Base-by-base conservation (phyloP, 768 basidiomycete species). In the Strobilomyces confusus region DNA sequence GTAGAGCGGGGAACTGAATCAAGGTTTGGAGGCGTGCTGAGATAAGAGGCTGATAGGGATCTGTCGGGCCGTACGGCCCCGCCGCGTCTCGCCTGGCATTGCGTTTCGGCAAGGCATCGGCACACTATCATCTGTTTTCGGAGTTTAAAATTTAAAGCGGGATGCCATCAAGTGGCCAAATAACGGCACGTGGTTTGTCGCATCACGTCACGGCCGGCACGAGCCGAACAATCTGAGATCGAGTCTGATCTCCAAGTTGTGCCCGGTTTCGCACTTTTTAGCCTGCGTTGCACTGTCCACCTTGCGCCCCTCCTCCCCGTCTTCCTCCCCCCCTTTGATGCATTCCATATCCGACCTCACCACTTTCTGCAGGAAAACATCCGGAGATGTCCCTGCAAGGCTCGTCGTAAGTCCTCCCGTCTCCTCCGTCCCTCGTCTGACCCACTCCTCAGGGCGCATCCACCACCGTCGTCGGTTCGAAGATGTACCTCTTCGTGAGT, bases 271-370 rank as follows among this genome's bases (percentile, higher is more conserved):
- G 52, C 57, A 38, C 58, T 55, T 61, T 69, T 42, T 62, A 64
- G 49, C 49, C 54, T 40, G 44, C 50, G 25, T 42, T 42, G 45
- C 52, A 52, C 55, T 44, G 48, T 56, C 58, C 40, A 14, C 23
- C 45, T 22, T 48, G 36, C 30, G 38, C 52, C 20, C 46, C 44
- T 43, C 40, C 52, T 50, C 52, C 40, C 17, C 45, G 49, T 13
- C 44, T 38, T 42, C 42, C 48, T 49, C 52, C 43, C 34, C 40
- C 55, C 30, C 57, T 26, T 33, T 26, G 23, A 82, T 81, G 80
- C 89, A 92, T 67, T 90, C 91, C 46, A 90, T 94, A 60, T 90
- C 90, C 63, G 92, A 94, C 73, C 77, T 95, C 62, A 92, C 91
- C 11, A 92, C 92, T 1, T 89, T 83, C 65, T 88, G 87, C 66